phyloP scores from a whole-genome alignment of 2,329 filamentous ascomycete species.

The Aspergillus brasiliensis region DNA sequence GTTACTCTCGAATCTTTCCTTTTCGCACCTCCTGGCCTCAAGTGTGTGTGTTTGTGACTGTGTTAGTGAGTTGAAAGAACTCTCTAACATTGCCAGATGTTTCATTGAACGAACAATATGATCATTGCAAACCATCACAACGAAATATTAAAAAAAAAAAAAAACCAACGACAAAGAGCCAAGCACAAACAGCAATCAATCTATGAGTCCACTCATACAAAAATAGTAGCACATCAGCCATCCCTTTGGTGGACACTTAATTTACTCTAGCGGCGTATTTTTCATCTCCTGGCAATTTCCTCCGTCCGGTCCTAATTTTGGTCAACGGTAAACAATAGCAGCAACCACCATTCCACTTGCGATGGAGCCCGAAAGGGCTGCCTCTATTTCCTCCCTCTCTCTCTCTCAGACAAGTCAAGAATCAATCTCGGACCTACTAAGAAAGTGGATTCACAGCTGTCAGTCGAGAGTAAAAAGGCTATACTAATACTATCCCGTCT shows the following conservation, averaged over 20 bases:
- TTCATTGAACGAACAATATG: neutral
- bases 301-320: neutral
- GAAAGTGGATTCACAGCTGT: neutral
- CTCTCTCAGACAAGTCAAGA: neutral
- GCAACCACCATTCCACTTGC: too few species aligned
- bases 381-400: too few species aligned
- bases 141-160: neutral
- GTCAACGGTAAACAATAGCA: neutral
- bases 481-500: neutral
- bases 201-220: neutral
- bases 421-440: neutral
- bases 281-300: neutral
- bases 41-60: too few species aligned
- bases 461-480: too few species aligned
- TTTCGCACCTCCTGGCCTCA: neutral
- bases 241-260: conserved; percentile 5
- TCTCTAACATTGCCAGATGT: neutral
- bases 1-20: neutral
- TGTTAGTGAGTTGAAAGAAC: too few species aligned
- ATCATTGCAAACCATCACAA: neutral
- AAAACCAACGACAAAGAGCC: neutral
- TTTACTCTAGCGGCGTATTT: conserved; percentile 2
- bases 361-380: too few species aligned
- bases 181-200: neutral
- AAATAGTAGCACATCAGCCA: neutral